Evolutionary conservation across 192 early-diverging fungal genomes (phyloP).

Genomic region (Powellomyces hirtus): DNA sequence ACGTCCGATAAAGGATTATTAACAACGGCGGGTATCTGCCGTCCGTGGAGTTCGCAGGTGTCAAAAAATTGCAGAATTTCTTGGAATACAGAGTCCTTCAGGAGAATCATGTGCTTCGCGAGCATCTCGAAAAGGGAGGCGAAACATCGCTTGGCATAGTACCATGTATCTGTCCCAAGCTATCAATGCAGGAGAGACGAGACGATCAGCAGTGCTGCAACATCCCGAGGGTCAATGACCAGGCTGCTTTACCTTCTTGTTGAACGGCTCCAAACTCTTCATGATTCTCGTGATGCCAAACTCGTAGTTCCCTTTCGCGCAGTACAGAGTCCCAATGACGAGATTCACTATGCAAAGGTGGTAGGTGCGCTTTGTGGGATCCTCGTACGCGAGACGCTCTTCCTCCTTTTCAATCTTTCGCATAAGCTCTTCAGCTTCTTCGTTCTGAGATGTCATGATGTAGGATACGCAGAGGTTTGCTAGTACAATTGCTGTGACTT

Average conservation of each 20-base stretch:
- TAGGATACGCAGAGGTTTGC: constrained; percentile 65
- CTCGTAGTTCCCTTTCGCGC: constrained; percentile 67
- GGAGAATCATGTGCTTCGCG: constrained; percentile 66
- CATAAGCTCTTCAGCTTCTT: constrained; percentile 68
- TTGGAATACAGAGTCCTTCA: constrained; percentile 57
- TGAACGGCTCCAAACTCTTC: constrained; percentile 65
- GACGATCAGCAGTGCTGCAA: neutral
- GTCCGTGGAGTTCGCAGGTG: constrained; percentile 55
- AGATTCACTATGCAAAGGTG: constrained; percentile 67
- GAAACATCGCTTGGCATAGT: constrained; percentile 64
- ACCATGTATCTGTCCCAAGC: constrained; percentile 69
- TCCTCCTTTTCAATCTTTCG: constrained; percentile 67
- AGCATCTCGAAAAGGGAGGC: constrained; percentile 60
- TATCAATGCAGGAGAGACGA: constrained; percentile 4
- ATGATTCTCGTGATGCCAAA: constrained; percentile 66
- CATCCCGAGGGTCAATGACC: too few relatives aligned
- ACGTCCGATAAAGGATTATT: constrained; percentile 15
- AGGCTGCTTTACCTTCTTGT: constrained; percentile 65
- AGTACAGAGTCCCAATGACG: constrained; percentile 67
- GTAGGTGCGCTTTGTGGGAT: constrained; percentile 55
- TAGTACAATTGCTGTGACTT: constrained; percentile 61
- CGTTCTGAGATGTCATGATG: constrained; percentile 68
- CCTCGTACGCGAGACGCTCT: constrained; percentile 58
- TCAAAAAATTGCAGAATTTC: constrained; percentile 62
- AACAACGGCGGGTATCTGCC: constrained; percentile 52